Base-by-base conservation (phyloP, 2,329 filamentous ascomycete species). In the Cryphonectria naterciae region DNA sequence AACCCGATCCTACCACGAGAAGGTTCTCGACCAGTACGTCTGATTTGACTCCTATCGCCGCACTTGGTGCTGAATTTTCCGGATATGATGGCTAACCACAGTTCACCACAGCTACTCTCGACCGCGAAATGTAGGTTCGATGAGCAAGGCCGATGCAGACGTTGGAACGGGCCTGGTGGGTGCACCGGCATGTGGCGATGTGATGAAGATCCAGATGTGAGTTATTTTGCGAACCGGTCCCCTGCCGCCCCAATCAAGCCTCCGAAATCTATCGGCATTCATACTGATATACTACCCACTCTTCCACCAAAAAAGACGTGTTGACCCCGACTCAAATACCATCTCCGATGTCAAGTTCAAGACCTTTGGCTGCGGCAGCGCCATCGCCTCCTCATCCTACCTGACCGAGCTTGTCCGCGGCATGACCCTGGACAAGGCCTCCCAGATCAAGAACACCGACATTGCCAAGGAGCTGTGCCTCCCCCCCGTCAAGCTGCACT, bases 301-400 rank as follows among this genome's bases (percentile, higher is more conserved):
- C 19, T 7, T n/a, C 22, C 22, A 6, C 43, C 17, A 46, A 49
- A 46, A 46, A 19, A 70, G 69, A 83, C 91, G 93, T 71, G 95
- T 98, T 77, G 94, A 98, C 83, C 93, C 93, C 74, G 87, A 92
- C 77, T 93, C 90, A 78, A 93, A 96, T 81, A 95, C 91, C 76
- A 98, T 98, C 80, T 91, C 91, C 77, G 95, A 98, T 77, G 95
- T 97, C 80, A 96, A 97, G 84, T 98, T 98, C 89, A 98, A 98
- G 90, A 98, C 95, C 0, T 98, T 98, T 79, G 95, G 95, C 60
- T 98, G 95, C 81, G 95, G 95, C 69, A 94, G 91, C 41, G 96
- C 96, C 75, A 99, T 99, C 82, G 96, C 96, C 60, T 95, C 92
- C 74, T 97, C 93, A 72, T 96, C 92, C 79, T 99, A 99, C 81